Base-by-base conservation (phyloP, 2,329 filamentous ascomycete genomes). In the Mariannaea sp. region DNA sequence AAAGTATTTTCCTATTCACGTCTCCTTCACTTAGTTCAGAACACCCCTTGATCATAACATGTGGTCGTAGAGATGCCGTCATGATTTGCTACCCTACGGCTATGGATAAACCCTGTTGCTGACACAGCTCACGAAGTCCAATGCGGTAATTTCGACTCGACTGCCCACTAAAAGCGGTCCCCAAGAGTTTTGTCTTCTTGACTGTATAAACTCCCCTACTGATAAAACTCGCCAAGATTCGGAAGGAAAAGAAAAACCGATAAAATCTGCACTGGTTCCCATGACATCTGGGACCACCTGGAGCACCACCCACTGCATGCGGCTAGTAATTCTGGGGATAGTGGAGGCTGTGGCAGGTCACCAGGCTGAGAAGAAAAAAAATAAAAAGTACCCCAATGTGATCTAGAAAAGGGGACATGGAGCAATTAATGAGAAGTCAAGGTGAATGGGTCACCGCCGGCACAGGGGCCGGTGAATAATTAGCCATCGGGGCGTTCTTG, bases 231-330 rank as follows among this genome's bases (percentile, higher is more conserved):
- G n/a, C n/a, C n/a, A n/a, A n/a, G n/a, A n/a, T n/a, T n/a, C n/a
- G n/a, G n/a, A n/a, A n/a, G n/a, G n/a, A n/a, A n/a, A 32, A 29
- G 8, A 22, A 35, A 35, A 7, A 14, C 17, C 19, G 12, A 19
- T 24, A 43, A 53, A 53, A 53, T 53, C 50, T 53, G 50, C 39
- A 32, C 39, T 20, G 50, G 50, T 53, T 53, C 50, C 50, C 50
- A 53, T 53, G 50, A 53, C 50, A 32, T 43, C 42, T 53, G 49
- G 49, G 49, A 30, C 49, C 29, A 38, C 26, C 20, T 42, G 32
- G 26, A 16, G n/a, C 30, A 26, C 50, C 43, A 38, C 44, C 16
- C 30, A 26, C 50, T 48, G 43, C 44, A 53, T 53, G 39, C 44
- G 38, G 38, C 50, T 49, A 53, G 41, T 27, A 41, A 13, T 32